Evolutionary conservation across 192 early-diverging fungal genomes (phyloP).

Genomic region (Coemansia sp.): DNA sequence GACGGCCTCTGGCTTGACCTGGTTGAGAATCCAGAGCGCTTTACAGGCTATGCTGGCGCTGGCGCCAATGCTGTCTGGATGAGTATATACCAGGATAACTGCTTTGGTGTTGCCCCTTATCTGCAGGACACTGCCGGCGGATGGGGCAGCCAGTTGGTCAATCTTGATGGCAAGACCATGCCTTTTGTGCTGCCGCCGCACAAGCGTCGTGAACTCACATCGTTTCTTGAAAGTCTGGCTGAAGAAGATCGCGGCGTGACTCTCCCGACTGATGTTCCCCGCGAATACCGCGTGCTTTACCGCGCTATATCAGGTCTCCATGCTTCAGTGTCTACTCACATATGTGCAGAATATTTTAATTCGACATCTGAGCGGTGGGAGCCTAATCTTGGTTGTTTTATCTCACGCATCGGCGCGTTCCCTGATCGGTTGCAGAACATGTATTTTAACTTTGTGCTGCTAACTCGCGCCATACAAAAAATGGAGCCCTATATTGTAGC

Average conservation of each 20-base stretch:
- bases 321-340: slow-evolving; percentile 95
- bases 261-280: slow-evolving; percentile 47
- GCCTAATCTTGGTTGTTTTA: slow-evolving; percentile 88
- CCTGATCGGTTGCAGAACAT: slow-evolving; percentile 94
- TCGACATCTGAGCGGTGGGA: slow-evolving; percentile 86
- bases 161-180: slow-evolving; percentile 41
- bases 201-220: slow-evolving; percentile 48
- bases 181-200: slow-evolving; percentile 58
- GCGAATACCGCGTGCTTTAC: slow-evolving; percentile 46
- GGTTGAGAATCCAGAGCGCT: slow-evolving; percentile 90
- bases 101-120: slow-evolving; percentile 73
- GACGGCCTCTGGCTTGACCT: slow-evolving; percentile 89
- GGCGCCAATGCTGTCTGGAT: slow-evolving; percentile 88
- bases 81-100: slow-evolving; percentile 97
- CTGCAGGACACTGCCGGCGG: slow-evolving; percentile 59
- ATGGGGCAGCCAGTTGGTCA: slow-evolving; percentile 53
- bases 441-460: slow-evolving; percentile 89
- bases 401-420: slow-evolving; percentile 78
- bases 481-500: slow-evolving; percentile 69
- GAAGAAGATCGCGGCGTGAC: slow-evolving; percentile 55
- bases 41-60: slow-evolving; percentile 92
- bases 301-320: slow-evolving; percentile 73
- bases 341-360: slow-evolving; percentile 93
- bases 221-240: slow-evolving; percentile 57
- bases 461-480: slow-evolving; percentile 84